Percentiles rank a stretch among this genome's conserved stretches.
These are phyloP conservation scores for Yamadazyma dendronema DNA, from an alignment of 1,139 yeast species.

Conservation along the genomic window DNA sequence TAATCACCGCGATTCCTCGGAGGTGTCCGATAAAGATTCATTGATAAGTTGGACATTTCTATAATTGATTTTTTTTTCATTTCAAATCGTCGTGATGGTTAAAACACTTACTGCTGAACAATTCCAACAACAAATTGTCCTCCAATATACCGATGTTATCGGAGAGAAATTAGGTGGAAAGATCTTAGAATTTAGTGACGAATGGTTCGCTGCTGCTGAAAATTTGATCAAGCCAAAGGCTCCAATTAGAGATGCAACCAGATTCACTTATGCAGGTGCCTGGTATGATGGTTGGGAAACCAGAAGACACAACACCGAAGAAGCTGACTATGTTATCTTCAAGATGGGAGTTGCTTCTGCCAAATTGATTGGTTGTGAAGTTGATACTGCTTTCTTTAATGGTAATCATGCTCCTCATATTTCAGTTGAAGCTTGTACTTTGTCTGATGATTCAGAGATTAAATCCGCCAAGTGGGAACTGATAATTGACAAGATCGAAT, in stretches of 20 bases:
- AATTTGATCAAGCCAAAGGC: slow-evolving; percentile 78
- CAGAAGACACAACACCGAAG: slow-evolving; percentile 81
- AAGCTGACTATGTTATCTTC: slow-evolving; percentile 83
- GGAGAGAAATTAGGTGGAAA: slow-evolving; percentile 82
- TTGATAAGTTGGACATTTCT: background rate
- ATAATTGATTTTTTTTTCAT: too few species aligned
- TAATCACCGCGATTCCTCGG: too few species aligned
- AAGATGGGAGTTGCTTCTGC: slow-evolving; percentile 85
- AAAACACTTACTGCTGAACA: slow-evolving; percentile 33
- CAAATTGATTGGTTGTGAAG: slow-evolving; percentile 73
- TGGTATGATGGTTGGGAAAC: slow-evolving; percentile 99
- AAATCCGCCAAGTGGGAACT: slow-evolving; percentile 59
- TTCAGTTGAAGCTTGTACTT: slow-evolving; percentile 72
- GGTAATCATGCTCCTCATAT: slow-evolving; percentile 94
- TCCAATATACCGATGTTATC: slow-evolving; percentile 65
- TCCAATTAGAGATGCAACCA: slow-evolving; percentile 78
- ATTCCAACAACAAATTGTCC: slow-evolving; percentile 45
- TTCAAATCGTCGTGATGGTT: too few species aligned
- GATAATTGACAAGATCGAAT: slow-evolving; percentile 66
- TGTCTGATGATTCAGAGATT: slow-evolving; percentile 30
- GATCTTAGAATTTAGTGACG: slow-evolving; percentile 70
- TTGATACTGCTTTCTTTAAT: slow-evolving; percentile 89
- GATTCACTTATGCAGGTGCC: slow-evolving; percentile 82
- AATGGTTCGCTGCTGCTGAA: slow-evolving; percentile 94
- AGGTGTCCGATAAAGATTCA: slow-evolving; percentile 1